These are phyloP conservation scores for Syzygium aqueum DNA, from an alignment of 345 rosid species.

Conservation along the genomic window DNA sequence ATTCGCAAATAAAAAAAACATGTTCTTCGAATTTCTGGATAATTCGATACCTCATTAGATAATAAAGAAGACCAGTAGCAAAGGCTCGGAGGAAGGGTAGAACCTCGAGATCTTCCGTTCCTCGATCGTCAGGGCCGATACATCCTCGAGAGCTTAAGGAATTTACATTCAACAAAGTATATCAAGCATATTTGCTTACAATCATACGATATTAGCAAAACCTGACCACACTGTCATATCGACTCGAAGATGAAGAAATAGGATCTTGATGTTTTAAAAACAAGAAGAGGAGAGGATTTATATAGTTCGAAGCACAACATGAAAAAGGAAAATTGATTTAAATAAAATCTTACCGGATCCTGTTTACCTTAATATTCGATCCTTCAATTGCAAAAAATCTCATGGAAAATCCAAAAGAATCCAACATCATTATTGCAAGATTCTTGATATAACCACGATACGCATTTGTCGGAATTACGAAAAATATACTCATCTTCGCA, in stretches of 20 bases:
- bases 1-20: too few relatives aligned
- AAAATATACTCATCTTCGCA: not conserved
- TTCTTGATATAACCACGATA: not conserved
- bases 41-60: not conserved
- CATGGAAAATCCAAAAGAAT: not conserved
- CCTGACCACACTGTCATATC: not conserved
- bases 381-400: too few relatives aligned
- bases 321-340: not conserved
- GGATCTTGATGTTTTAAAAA: not conserved
- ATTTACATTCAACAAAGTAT: not conserved
- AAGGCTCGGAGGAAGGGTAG: not conserved
- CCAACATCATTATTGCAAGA: not conserved
- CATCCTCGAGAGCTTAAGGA: not conserved
- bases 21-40: not conserved
- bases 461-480: not conserved
- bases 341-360: not conserved
- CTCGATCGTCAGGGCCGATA: too few relatives aligned
- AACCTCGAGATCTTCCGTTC: too few relatives aligned
- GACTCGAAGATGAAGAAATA: not conserved
- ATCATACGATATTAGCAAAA: not conserved
- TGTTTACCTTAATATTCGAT: not conserved
- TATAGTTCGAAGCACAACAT: not conserved
- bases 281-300: not conserved
- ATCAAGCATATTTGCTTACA: not conserved
- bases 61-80: not conserved